Base-by-base conservation (phyloP, 2,329 filamentous ascomycete genomes). In the Ilyonectria destructans region DNA sequence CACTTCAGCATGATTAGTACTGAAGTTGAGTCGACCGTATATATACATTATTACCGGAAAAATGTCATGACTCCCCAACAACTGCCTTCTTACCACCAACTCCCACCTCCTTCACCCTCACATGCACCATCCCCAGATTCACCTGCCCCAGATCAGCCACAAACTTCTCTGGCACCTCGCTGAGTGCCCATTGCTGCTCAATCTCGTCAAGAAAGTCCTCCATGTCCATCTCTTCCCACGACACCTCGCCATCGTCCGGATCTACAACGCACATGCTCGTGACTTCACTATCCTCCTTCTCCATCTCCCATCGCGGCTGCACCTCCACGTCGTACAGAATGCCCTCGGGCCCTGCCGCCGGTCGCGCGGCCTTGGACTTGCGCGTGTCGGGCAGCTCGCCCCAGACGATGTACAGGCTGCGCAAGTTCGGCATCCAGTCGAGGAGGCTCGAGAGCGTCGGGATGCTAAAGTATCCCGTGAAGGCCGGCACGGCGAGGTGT, bases 401-500 rank as follows among this genome's bases (percentile, higher is more conserved):
- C 75, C 76, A 79, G 19, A 79, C 43, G 19, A 68, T 62, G 17
- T 68, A 72, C 19, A 80, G 46, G 8, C 57, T 56, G 46, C 63
- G 23, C 13, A 79, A 58, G 21, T 71, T 65, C 23, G 69, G 61
- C 60, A 76, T 58, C 13, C 26, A 46, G 4, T 54, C 48, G 35
- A 77, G 46, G 2, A 74, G 7, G 13, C 17, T 7, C 2, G 52
- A 59, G 5, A 79, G 48, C 33, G 51, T 66, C 8, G 9, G 21
- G 58, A 71, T 62, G 69, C 69, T 74, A 66, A 76, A 73, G 64
- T 78, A 78, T 5, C 71, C 72, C 19, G 71, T 75, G 29, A 74
- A 75, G 2, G 75, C 75, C 1, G 77, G 73, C 4, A 79, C 31
- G 2, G 75, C 76, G 4, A 79, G 70, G 45, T 74, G 49, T 6